Base-by-base conservation (phyloP, 2,329 filamentous ascomycete species). In the Davidsoniella eucalypti region DNA sequence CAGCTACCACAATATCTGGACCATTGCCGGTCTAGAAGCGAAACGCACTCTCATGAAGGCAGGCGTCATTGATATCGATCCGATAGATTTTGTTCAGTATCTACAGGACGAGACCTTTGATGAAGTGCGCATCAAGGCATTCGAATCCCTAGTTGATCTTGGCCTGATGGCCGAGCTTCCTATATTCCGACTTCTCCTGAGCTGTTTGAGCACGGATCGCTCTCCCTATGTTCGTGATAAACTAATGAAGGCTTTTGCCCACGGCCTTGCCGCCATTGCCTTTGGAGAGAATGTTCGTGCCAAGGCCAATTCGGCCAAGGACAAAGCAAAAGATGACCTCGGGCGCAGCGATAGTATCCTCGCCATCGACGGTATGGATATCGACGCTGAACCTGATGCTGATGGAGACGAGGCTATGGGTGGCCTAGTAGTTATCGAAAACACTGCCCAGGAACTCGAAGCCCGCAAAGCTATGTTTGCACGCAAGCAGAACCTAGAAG, bases 1-100 rank as follows among this genome's bases (percentile, higher is more conserved):
- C 53, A 82, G 78, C 2, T 81, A 80, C 58, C 77, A 82, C 53
- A 84, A 83, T 54, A 70, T 79, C 50, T 78, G 76, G 69, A 80
- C 79, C 16, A 69, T 72, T 54, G 73, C 79, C 16, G 75, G 75
- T 3, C 62, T 82, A 41, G 72, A 78, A 51, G 79, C 78, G 51
- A 76, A 79, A 58, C 69, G 71, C 58, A 67, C 66, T 39, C 63
- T 82, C 47, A 82, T 82, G 78, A 79, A 80, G 62, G 73, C 74
- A 3, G 70, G 73, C 14, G 70, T 81, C 14, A 78, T 82, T 33
- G 69, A 72, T 1, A 60, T 65, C 29, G 66, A 70, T 39, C 69
- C 71, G 1, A 56, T 73, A 37, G 71, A 77, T 52, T 81, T 82
- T 58, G 68, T 75, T 18, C 74, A 78, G 56, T 83, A 83, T 57